Evolutionary conservation across 371 early-diverging fungal genomes (phyloP).

Genomic region (Catenaria anguillulae): DNA sequence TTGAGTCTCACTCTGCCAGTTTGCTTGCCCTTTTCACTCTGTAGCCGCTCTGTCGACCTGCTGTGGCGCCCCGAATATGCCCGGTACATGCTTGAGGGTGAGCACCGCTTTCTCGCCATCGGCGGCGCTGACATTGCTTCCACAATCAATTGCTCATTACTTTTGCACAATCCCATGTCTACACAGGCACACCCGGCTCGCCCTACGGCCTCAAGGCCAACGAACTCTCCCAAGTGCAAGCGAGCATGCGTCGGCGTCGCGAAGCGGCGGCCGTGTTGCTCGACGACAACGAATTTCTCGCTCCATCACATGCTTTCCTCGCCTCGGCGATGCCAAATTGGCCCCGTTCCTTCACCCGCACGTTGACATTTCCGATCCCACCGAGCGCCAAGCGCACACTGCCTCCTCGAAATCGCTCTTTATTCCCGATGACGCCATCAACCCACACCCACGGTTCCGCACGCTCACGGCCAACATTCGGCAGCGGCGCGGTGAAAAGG

Average conservation of each 20-base stretch:
- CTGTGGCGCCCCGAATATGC: conserved; percentile 92
- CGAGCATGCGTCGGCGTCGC: conserved; percentile 54
- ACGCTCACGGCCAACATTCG: conserved; percentile 91
- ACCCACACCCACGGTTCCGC: conserved; percentile 87
- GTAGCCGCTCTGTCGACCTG: no score
- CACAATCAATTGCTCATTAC: conserved; percentile 12
- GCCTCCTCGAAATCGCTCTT: conserved; percentile 64
- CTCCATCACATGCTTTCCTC: conserved; percentile 80
- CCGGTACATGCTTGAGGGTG: conserved; percentile 81
- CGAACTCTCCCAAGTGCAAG: conserved; percentile 69
- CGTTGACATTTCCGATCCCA: not conserved
- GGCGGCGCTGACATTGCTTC: no score
- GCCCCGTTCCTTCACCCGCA: conserved; percentile 53
- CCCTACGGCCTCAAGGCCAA: conserved; percentile 78
- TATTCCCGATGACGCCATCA: conserved; percentile 86
- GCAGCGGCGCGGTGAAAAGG: conserved; percentile 78
- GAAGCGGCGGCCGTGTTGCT: conserved; percentile 16
- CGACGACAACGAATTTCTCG: conserved; percentile 51
- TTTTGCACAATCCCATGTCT: not conserved
- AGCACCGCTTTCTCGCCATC: no score
- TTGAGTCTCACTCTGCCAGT: no score
- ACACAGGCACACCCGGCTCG: conserved; percentile 57
- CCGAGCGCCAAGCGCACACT: conserved; percentile 40
- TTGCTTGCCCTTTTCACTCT: no score
- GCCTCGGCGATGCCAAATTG: conserved; percentile 55